Base-by-base conservation (phyloP, 2,329 filamentous ascomycete species). In the Westerdykella ornata region DNA sequence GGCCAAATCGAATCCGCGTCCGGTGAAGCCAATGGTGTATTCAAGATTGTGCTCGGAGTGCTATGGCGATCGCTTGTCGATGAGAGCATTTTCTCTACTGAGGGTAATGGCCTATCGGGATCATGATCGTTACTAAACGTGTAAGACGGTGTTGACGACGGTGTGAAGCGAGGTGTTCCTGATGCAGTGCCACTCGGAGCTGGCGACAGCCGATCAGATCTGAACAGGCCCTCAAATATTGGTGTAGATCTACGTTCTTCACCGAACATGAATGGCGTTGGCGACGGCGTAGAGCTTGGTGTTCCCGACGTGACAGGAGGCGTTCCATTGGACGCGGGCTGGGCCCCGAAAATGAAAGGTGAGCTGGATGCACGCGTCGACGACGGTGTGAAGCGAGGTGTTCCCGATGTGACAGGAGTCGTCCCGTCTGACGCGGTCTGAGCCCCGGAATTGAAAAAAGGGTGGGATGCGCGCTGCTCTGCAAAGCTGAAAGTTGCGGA, bases 21-120 rank as follows among this genome's bases (percentile, higher is more conserved):
- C 1, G 35, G 38, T 37, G 46, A 45, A 34, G 15, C 29, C 22
- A 42, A 46, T 20, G 39, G 41, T 33, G 39, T 42, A 41, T 43
- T 22, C 6, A 35, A 4, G 17, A 16, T 39, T 45, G 41, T 43
- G 20, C 34, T 43, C 12, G 44, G 39, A 37, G 39, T 43, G 30
- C 29, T 43, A 37, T 39, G 37, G n/a, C 37, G 38, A 22, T 26
- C 36, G 15, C 30, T 39, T 16, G 22, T 30, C 14, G 32, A 34
- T 5, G 38, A 36, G 22, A 11, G 8, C n/a, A 40, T 39, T 36
- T 17, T 35, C 39, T 50, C 47, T 17, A 50, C 41, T 3, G 45
- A 47, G 13, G 43, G 47, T 19, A 47, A 33, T 31, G 47, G 47
- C 17, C 8, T 38, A 28, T 50, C 45, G 33, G 32, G 43, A 31